phyloP scores from a whole-genome alignment of 768 basidiomycete genomes.

The Termitomyces heimii region DNA sequence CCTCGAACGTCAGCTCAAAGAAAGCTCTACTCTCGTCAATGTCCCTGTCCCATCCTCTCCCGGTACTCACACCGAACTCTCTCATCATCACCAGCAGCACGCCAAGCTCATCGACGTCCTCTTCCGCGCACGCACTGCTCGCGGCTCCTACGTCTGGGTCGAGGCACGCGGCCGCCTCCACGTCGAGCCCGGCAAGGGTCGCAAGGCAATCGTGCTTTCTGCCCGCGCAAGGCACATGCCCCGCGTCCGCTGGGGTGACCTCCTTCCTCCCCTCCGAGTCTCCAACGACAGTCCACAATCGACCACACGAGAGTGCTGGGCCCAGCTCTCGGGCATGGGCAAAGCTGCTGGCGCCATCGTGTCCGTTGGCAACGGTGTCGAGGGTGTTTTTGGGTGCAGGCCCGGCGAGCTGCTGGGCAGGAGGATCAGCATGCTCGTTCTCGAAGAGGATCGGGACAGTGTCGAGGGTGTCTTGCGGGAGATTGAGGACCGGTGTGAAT shows the following conservation, averaged over 20 bases:
- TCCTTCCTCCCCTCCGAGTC: constrained; percentile 29
- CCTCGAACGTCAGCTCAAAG: constrained; percentile 88
- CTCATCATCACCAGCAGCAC: constrained; percentile 23
- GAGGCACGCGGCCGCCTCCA: constrained; percentile 87
- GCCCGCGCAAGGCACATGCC: constrained; percentile 72
- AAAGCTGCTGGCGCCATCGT: constrained; percentile 40
- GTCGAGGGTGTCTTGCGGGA: constrained; percentile 18
- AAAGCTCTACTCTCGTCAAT: constrained; percentile 33
- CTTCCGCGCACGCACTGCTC: constrained; percentile 74
- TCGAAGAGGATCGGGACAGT: constrained; percentile 27
- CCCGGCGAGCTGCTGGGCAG: constrained; percentile 48
- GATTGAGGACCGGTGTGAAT: constrained; percentile 16
- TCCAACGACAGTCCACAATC: too few species aligned
- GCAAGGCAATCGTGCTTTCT: constrained; percentile 90
- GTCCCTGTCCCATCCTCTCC: constrained; percentile 3
- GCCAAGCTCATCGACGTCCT: constrained; percentile 66
- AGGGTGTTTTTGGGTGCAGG: constrained; percentile 64
- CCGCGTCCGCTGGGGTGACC: constrained; percentile 50
- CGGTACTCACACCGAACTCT: background rate
- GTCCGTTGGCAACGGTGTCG: constrained; percentile 41
- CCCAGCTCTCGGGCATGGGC: constrained; percentile 26
- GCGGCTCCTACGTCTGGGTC: constrained; percentile 74
- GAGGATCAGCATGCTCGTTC: background rate
- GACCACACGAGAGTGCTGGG: constrained; percentile 46
- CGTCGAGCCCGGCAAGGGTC: constrained; percentile 88